phyloP scores from a whole-genome alignment of 2,329 filamentous ascomycete genomes.

The Colletotrichum limetticola region DNA sequence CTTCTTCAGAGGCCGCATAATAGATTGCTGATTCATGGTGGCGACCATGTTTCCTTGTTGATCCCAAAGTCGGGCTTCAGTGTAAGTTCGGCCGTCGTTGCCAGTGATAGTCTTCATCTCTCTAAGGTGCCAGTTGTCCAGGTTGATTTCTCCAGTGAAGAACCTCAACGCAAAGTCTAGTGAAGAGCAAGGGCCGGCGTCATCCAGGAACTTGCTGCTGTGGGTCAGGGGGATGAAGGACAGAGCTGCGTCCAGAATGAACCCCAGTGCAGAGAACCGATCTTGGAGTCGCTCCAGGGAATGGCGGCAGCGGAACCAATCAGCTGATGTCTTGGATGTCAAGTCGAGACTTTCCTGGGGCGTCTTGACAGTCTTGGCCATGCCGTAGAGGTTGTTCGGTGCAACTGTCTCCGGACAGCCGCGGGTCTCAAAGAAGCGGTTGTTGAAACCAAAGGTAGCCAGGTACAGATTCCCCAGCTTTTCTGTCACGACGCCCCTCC shows the following conservation, averaged over 20 bases:
- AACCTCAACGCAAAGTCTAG: conserved; percentile 62
- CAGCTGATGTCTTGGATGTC: conserved; percentile 50
- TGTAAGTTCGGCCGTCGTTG: conserved; percentile 54
- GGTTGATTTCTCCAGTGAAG: conserved; percentile 49
- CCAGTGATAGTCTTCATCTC: conserved; percentile 52
- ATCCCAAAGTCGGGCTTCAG: conserved; percentile 57
- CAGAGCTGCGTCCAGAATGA: conserved; percentile 56
- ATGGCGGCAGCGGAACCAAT: conserved; percentile 50
- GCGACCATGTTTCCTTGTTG: conserved; percentile 55
- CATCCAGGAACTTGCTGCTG: conserved; percentile 53
- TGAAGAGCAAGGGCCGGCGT: conserved; percentile 54
- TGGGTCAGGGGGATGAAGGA: conserved; percentile 56
- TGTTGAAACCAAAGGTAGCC: conserved; percentile 43
- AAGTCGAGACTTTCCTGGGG: conserved; percentile 38
- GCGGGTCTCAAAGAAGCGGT: conserved; percentile 47
- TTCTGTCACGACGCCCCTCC: conserved; percentile 39
- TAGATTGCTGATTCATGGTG: conserved; percentile 59
- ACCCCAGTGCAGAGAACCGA: conserved; percentile 51
- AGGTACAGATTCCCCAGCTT: conserved; percentile 38
- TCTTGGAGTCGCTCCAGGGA: conserved; percentile 41
- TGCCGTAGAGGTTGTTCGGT: conserved; percentile 55
- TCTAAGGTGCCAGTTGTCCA: conserved; percentile 54
- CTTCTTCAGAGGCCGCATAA: conserved; percentile 40
- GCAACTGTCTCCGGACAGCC: conserved; percentile 52
- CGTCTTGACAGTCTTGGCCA: conserved; percentile 52